These are phyloP conservation scores for Brassica napus DNA, from an alignment of 345 rosid species.

Conservation along the genomic window DNA sequence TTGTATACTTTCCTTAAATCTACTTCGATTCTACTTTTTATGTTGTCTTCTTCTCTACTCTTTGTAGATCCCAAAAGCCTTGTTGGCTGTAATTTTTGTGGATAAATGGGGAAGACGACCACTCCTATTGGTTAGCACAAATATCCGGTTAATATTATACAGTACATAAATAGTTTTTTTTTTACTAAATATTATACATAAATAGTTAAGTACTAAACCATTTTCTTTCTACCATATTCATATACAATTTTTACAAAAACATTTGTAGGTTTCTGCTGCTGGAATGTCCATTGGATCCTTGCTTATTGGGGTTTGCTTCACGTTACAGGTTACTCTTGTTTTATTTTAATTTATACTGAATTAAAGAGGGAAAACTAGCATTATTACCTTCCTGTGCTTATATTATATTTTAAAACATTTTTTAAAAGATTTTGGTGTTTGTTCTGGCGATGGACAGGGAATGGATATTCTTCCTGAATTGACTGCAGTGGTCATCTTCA, in stretches of 20 bases:
- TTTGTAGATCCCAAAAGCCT: slow-evolving; percentile 43
- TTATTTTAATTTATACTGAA: background rate
- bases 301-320: slow-evolving; percentile 50
- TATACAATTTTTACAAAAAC: background rate
- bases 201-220: background rate
- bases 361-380: background rate
- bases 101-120: slow-evolving; percentile 59
- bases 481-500: slow-evolving; percentile 23
- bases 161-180: background rate
- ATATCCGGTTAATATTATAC: background rate
- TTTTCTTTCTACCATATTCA: background rate
- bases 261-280: slow-evolving; percentile 45
- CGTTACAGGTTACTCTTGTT: slow-evolving; percentile 46
- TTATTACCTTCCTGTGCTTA: background rate
- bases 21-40: background rate
- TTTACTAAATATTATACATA: too few relatives aligned
- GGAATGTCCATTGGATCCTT: slow-evolving; percentile 46
- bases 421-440: background rate
- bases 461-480: slow-evolving; percentile 27
- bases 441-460: slow-evolving; percentile 17
- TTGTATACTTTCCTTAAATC: background rate
- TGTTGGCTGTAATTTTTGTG: slow-evolving; percentile 41
- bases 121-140: slow-evolving; percentile 20
- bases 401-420: background rate
- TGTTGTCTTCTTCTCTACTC: background rate